Evolutionary conservation across 2,329 filamentous ascomycete species (phyloP), one percentile per base, ranked within the genome.

Genomic region (Aspergillus melleus): DNA sequence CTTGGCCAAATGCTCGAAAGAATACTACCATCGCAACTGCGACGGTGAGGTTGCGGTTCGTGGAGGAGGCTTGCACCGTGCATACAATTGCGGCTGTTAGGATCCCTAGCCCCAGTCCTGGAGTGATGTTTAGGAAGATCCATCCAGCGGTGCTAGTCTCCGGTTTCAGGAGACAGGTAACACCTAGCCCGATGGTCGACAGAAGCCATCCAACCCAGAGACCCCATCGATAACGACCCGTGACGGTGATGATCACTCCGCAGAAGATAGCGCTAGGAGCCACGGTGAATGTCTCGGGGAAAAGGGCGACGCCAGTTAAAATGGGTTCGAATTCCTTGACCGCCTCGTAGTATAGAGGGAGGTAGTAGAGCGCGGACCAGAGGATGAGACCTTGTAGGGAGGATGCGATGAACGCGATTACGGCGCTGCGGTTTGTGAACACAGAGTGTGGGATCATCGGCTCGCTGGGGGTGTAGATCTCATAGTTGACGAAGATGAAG

Each of bases 1-100:
- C 79, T 69, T 89, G 86, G 0, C 88, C 88, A 26, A 89, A 82
- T 2, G 82, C 81, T 26, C 86, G 82, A 63, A 86, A 81, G 77
- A 90, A 90, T 49, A 82, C 82, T 72, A 86, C 88, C 75, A 89
- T 84, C 22, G 84, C 86, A 1, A 82, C 81, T 0, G 84, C 81
- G 60, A 84, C 83, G 1, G 84, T 84, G 47, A 86, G 83, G 67
- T 88, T 82, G 59, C 80, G 77, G 63, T 79, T 80, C 1, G 79
- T 75, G 4, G 83, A 80, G 0, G 85, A 78, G 5, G 87, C 86
- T 74, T 90, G 87, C 32, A 88, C 81, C 3, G 83, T 81, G 24
- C 88, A 81, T 0, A 78, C 80, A 77, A 88, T 84, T 20, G 81
- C 77, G 0, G 88, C 83, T 71, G 88, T 87, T 8, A 90, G 76